These are phyloP conservation scores for Colletotrichum cordylinicola DNA, from an alignment of 2,329 filamentous ascomycete species.

Conservation along the genomic window DNA sequence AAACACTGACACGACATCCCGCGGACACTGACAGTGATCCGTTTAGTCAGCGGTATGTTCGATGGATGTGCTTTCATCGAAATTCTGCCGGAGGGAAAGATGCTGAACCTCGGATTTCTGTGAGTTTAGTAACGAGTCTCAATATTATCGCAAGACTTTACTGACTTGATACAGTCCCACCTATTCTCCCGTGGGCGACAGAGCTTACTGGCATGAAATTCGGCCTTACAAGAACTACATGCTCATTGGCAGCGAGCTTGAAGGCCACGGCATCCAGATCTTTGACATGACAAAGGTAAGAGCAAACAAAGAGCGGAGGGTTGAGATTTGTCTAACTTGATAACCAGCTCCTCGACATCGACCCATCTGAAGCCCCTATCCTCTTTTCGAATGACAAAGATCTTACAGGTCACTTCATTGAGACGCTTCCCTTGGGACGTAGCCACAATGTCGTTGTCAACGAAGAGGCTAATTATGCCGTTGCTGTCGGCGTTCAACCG, in stretches of 20 bases:
- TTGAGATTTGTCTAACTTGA: rapidly evolving
- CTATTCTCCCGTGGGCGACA: slow-evolving; percentile 15
- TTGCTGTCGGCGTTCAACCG: slow-evolving; percentile 43
- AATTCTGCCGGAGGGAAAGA: slow-evolving; percentile 43
- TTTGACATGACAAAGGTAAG: slow-evolving; percentile 61
- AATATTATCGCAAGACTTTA: background rate
- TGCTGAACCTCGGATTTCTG: slow-evolving; percentile 48
- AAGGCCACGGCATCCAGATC: slow-evolving; percentile 61
- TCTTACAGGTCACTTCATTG: slow-evolving; percentile 32
- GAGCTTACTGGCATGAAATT: slow-evolving; percentile 39
- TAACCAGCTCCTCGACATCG: slow-evolving; percentile 41
- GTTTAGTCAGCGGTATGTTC: slow-evolving; percentile 27
- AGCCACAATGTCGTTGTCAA: slow-evolving; percentile 57
- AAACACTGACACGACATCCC: too few species aligned
- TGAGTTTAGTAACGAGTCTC: slow-evolving; percentile 15
- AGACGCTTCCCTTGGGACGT: slow-evolving; percentile 38
- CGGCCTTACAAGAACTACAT: slow-evolving; percentile 36
- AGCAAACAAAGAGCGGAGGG: background rate
- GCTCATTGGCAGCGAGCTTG: slow-evolving; percentile 43
- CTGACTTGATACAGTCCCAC: slow-evolving; percentile 7
- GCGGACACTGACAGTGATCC: background rate
- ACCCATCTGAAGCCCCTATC: slow-evolving; percentile 37
- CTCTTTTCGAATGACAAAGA: slow-evolving; percentile 32
- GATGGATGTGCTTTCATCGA: slow-evolving; percentile 52
- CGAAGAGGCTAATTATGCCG: slow-evolving; percentile 49